phyloP scores from a whole-genome alignment of 83 land plant genomes.

The Larix sibirica region DNA sequence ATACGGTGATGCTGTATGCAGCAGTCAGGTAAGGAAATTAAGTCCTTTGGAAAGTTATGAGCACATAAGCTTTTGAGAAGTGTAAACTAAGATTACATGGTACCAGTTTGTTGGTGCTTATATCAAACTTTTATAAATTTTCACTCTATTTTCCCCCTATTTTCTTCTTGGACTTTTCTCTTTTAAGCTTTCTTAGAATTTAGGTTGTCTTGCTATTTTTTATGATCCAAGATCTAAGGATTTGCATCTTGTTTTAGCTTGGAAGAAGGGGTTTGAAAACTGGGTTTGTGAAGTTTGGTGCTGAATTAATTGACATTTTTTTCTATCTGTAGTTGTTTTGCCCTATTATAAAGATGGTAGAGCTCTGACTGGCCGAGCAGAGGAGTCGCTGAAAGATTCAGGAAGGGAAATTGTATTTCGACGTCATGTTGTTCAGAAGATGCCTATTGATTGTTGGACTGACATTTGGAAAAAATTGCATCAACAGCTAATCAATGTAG shows the following conservation, averaged over 20 bases:
- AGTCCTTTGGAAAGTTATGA: too few relatives aligned
- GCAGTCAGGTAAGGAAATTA: too few relatives aligned
- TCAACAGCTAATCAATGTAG: constrained; percentile 77
- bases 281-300: neutral
- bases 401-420: constrained; percentile 65
- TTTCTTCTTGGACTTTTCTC: neutral
- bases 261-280: neutral
- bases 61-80: too few relatives aligned
- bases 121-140: too few relatives aligned
- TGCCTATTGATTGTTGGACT: constrained; percentile 95
- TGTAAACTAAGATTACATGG: too few relatives aligned
- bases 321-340: constrained; percentile 67
- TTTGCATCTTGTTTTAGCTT: neutral
- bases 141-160: too few relatives aligned
- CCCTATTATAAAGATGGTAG: constrained; percentile 77
- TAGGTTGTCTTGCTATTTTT: neutral
- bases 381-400: constrained; percentile 15
- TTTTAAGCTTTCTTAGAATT: neutral
- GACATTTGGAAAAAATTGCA: constrained; percentile 91
- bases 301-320: neutral
- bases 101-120: too few relatives aligned
- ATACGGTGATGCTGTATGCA: too few relatives aligned
- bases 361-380: constrained; percentile 20
- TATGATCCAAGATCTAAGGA: neutral
- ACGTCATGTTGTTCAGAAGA: constrained; percentile 79